Evolutionary conservation across 1,284 basidiomycete genomes (phyloP).

Genomic region (Ceratorhiza oryzae-sativae): DNA sequence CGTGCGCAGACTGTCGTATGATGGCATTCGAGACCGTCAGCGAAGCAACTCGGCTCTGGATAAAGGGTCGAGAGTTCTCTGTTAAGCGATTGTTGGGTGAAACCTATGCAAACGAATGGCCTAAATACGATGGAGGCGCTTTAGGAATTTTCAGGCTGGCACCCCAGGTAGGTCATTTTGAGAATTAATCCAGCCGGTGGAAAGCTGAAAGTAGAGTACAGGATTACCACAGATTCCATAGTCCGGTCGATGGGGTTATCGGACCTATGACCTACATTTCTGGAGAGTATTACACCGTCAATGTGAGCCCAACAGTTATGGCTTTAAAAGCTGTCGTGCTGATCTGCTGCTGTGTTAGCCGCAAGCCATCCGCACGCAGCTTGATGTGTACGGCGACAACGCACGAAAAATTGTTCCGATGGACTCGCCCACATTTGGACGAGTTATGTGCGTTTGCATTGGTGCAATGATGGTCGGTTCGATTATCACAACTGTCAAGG

Average conservation of each 20-base stretch:
- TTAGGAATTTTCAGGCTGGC: slow-evolving; percentile 90
- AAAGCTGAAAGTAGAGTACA: slow-evolving; percentile 20
- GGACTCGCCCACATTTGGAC: slow-evolving; percentile 83
- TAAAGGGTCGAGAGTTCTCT: slow-evolving; percentile 95
- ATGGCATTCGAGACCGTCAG: slow-evolving; percentile 89
- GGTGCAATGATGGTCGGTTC: slow-evolving; percentile 96
- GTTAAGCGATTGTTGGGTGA: slow-evolving; percentile 83
- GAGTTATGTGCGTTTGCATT: slow-evolving; percentile 87
- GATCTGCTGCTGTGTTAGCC: slow-evolving; percentile 57
- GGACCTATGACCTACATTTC: slow-evolving; percentile 81
- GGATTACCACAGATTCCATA: slow-evolving; percentile 97
- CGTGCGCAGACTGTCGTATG: slow-evolving; percentile 91
- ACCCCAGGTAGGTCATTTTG: slow-evolving; percentile 61
- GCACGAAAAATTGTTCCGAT: slow-evolving; percentile 88
- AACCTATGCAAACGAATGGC: slow-evolving; percentile 69
- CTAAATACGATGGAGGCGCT: slow-evolving; percentile 77
- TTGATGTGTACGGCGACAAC: slow-evolving; percentile 97
- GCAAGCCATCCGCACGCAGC: slow-evolving; percentile 74
- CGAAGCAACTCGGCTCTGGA: slow-evolving; percentile 92
- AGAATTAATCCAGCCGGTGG: neutral
- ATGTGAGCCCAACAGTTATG: slow-evolving; percentile 55
- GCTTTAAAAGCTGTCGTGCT: no score
- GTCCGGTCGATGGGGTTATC: slow-evolving; percentile 84
- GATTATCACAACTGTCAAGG: slow-evolving; percentile 83
- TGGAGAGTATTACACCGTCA: slow-evolving; percentile 94